A percentile compares a stretch with the other conserved stretches of the same genome.
Evolutionary conservation across 257 asterid species (phyloP).

Genomic region (Perilla frutescens): DNA sequence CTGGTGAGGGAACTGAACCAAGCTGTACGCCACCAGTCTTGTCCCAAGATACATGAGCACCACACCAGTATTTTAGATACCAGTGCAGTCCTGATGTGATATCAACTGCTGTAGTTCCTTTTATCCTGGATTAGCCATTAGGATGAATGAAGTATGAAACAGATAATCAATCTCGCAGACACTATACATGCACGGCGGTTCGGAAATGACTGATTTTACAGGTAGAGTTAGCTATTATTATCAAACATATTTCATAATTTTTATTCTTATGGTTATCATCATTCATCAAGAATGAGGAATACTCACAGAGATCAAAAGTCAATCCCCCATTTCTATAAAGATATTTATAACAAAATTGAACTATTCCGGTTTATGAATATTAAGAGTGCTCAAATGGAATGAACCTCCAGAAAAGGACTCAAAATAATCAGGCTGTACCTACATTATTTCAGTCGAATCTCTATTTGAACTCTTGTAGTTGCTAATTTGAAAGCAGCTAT

Average conservation of each 20-base stretch:
- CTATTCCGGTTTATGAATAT: constrained; percentile 14
- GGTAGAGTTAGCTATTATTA: background rate
- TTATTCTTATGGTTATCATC: too few relatives aligned
- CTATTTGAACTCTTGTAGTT: constrained; percentile 59
- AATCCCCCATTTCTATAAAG: background rate
- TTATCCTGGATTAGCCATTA: constrained; percentile 52
- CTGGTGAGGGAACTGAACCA: constrained; percentile 80
- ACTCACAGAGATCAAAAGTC: background rate
- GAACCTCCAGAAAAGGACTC: constrained; percentile 22
- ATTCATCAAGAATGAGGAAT: constrained; percentile 6
- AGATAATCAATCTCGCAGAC: background rate
- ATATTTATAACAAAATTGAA: background rate
- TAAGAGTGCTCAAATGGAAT: constrained; percentile 19
- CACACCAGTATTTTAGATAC: constrained; percentile 90
- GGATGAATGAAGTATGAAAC: constrained; percentile 13
- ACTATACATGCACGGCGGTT: too few relatives aligned
- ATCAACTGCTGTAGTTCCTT: constrained; percentile 92
- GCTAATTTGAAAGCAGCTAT: constrained; percentile 78
- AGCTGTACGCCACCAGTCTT: constrained; percentile 93
- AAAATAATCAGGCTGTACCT: constrained; percentile 43
- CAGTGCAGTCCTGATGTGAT: constrained; percentile 92
- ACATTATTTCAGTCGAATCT: constrained; percentile 81
- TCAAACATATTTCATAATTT: background rate
- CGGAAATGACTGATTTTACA: too few relatives aligned
- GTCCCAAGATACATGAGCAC: constrained; percentile 97